phyloP scores from a whole-genome alignment of 163 green algal species.

The Picocystis sp. region DNA sequence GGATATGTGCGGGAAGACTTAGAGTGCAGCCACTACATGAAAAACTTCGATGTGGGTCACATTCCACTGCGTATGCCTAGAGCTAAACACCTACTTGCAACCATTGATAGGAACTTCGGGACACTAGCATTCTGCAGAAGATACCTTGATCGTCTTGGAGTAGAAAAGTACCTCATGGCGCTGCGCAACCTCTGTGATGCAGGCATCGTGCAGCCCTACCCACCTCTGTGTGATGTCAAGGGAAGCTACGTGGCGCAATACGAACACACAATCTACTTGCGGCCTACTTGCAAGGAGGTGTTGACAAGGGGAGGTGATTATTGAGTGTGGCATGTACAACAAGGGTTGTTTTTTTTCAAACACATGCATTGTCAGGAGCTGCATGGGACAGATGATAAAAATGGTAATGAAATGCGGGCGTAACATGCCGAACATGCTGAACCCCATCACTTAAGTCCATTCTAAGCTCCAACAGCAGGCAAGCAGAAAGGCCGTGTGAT shows the following conservation, averaged over 20 bases:
- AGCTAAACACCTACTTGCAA: slow-evolving; percentile 81
- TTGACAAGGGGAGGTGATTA: slow-evolving; percentile 87
- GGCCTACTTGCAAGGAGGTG: slow-evolving; percentile 90
- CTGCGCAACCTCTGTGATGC: slow-evolving; percentile 93
- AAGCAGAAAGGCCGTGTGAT: no score
- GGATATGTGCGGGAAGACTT: slow-evolving; percentile 86
- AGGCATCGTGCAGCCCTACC: slow-evolving; percentile 84
- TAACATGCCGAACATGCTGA: no score
- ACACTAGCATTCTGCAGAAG: slow-evolving; percentile 93
- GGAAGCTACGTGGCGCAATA: slow-evolving; percentile 90
- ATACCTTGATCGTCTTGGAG: slow-evolving; percentile 85
- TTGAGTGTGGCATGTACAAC: slow-evolving; percentile 17
- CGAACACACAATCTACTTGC: slow-evolving; percentile 94
- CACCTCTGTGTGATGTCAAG: slow-evolving; percentile 81
- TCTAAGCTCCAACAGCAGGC: no score
- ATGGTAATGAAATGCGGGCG: no score
- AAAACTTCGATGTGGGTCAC: slow-evolving; percentile 87
- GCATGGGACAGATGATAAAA: no score
- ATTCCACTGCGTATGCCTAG: slow-evolving; percentile 81
- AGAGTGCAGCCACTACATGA: slow-evolving; percentile 98
- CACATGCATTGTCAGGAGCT: no score
- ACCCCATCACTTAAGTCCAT: no score
- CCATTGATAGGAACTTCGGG: slow-evolving; percentile 92
- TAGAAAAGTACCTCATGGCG: slow-evolving; percentile 97
- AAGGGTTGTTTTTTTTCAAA: no score